phyloP scores from a whole-genome alignment of 2,329 filamentous ascomycete genomes.

The Verticillium albo-atrum region DNA sequence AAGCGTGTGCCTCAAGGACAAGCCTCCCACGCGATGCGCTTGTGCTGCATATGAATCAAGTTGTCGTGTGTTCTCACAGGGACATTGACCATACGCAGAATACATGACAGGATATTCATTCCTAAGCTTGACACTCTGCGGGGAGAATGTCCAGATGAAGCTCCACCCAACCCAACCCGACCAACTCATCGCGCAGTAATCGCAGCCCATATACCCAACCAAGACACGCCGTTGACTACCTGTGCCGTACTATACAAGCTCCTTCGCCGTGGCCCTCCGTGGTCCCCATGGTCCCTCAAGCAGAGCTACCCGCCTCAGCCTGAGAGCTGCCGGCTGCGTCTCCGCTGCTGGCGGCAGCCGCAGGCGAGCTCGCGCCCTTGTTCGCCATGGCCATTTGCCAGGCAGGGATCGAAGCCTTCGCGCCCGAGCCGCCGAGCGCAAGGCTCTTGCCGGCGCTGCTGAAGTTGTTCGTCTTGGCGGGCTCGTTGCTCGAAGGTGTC shows the following conservation, averaged over 20 bases:
- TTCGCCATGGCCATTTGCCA: slow-evolving; percentile 74
- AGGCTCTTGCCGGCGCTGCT: slow-evolving; percentile 11
- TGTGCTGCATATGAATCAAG: too few relatives aligned
- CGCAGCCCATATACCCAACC: neutral
- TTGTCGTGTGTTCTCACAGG: too few relatives aligned
- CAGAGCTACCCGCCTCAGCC: slow-evolving; percentile 4
- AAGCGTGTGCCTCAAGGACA: too few relatives aligned
- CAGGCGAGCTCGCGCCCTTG: slow-evolving; percentile 30
- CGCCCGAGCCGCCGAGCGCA: slow-evolving; percentile 34
- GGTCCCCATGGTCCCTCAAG: neutral
- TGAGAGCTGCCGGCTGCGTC: slow-evolving; percentile 12
- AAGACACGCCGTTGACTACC: neutral
- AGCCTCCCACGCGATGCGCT: too few relatives aligned
- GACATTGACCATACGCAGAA: too few relatives aligned
- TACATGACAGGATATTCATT: too few relatives aligned
- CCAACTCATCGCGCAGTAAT: neutral
- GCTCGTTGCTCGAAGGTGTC: slow-evolving; percentile 5
- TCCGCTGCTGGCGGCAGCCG: slow-evolving; percentile 18
- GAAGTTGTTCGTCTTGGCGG: slow-evolving; percentile 19
- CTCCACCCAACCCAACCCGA: neutral
- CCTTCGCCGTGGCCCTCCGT: neutral
- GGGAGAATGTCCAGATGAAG: neutral
- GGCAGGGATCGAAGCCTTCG: slow-evolving; percentile 68
- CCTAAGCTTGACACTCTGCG: neutral
- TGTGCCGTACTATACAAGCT: neutral